Conservation (phyloP, 2,329 filamentous ascomycete genomes). For the Dactylellina cionopaga region DNA sequence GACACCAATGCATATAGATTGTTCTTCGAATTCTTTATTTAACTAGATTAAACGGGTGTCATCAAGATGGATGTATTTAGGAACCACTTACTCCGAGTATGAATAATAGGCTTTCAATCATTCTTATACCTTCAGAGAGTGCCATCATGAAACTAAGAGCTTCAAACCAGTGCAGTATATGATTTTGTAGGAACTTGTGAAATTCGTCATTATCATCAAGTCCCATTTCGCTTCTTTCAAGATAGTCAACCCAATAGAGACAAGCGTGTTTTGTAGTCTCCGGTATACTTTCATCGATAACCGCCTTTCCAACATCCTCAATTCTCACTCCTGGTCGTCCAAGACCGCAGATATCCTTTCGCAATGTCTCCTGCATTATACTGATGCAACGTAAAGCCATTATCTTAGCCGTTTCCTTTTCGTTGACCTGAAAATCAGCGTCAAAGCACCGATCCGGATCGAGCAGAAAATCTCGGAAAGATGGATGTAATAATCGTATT, state of each 20-base stretch:
- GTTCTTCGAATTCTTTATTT: constrained; percentile 2
- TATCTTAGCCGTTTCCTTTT: neutral
- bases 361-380: neutral
- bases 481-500: constrained; percentile 10
- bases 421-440: constrained; percentile 1
- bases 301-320: neutral
- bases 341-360: constrained; percentile 7
- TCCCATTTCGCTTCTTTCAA: neutral
- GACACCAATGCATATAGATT: neutral
- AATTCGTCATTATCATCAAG: neutral
- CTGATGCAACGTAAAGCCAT: constrained; percentile 2
- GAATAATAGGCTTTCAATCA: neutral
- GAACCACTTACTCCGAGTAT: neutral
- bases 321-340: neutral
- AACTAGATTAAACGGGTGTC: neutral
- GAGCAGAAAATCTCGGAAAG: constrained; percentile 15
- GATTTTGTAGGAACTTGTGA: constrained; percentile 1
- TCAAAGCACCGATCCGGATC: neutral
- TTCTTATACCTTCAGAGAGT: neutral
- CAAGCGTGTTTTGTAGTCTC: constrained; percentile 3
- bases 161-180: constrained; percentile 14
- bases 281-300: neutral
- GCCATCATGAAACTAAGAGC: constrained; percentile 12
- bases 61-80: neutral
- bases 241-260: constrained; percentile 16